Base-by-base conservation (phyloP, 352 stramenopile species). In the Phytophthora sp. region DNA sequence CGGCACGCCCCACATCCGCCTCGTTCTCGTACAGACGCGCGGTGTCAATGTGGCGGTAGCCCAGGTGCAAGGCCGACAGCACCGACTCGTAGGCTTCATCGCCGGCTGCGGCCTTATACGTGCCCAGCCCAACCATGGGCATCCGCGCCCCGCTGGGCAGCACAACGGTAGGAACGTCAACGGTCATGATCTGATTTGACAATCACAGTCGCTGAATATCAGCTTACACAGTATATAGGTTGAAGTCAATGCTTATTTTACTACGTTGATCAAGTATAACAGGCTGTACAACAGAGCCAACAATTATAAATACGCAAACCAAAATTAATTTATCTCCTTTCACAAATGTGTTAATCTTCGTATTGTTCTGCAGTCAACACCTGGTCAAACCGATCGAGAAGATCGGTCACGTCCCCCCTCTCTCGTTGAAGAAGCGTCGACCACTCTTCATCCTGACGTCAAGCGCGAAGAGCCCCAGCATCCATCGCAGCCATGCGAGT, bases 21-120 rank as follows among this genome's bases (percentile, higher is more conserved):
- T 96, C 86, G 64, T 97, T 96, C 58, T 91, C 63, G 68, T 97
- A 97, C 7, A 96, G 38, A 44, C 88, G 72, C 15, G 88, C 90
- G 15, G 77, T 90, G 70, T 97, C 89, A 63, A 96, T 93, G 56
- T 95, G 82, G 23, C 89, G 75, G 53, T 93, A 94, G 49, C 89
- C 90, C 3, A 88, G 38, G 23, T 84, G 68, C 24, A 97, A 66
- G 16, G 77, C 79, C 8, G 54, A 66, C 13, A 71, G 46, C 26
- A 88, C 70, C 0, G 69, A 56, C 45, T 63, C 30, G 61, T 87
- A 74, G 12, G 63, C 35, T 44, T 84, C 73, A 4, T 68, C 72
- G 15, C 74, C 71, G 0, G 64, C 60, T 12, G 59, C 67, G 9
- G 59, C 76, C 60, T 84, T 73, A 57, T 82, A 88, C 18, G 80